Evolutionary conservation across 73 alveolate genomes (phyloP).

Genomic region (Tetrahymena malaccensis): DNA sequence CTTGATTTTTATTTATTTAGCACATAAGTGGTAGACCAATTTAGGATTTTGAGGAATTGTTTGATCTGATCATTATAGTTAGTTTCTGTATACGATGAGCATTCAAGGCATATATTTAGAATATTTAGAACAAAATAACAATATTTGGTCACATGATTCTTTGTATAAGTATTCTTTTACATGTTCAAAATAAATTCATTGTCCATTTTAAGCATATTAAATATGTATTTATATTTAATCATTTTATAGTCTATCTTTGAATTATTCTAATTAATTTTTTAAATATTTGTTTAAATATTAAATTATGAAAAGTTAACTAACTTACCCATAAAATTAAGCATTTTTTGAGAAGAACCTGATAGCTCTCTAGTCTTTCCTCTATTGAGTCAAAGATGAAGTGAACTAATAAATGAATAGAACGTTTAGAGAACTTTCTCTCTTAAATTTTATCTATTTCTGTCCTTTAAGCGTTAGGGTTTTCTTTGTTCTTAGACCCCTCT

Average conservation of each 20-base stretch:
- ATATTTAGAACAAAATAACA: neutral
- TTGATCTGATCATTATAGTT: neutral
- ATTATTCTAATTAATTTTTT: neutral
- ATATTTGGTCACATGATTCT: neutral
- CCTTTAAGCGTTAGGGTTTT: neutral
- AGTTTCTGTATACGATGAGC: neutral
- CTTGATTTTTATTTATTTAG: neutral
- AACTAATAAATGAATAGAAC: neutral
- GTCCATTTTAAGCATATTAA: neutral
- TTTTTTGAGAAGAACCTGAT: neutral
- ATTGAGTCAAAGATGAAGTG: neutral
- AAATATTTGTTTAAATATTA: neutral
- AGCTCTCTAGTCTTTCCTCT: neutral
- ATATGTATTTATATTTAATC: neutral
- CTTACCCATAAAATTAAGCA: neutral
- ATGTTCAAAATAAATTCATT: neutral
- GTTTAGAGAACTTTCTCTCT: neutral
- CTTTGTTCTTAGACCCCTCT: neutral
- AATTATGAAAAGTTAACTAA: neutral
- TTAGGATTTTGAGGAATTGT: neutral
- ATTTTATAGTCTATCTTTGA: neutral
- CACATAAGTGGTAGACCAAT: neutral
- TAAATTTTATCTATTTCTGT: neutral
- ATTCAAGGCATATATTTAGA: neutral
- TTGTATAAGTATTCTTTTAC: neutral